These are phyloP conservation scores for Tricladium varicosporioides DNA, from an alignment of 2,329 filamentous ascomycete genomes.

Conservation along the genomic window DNA sequence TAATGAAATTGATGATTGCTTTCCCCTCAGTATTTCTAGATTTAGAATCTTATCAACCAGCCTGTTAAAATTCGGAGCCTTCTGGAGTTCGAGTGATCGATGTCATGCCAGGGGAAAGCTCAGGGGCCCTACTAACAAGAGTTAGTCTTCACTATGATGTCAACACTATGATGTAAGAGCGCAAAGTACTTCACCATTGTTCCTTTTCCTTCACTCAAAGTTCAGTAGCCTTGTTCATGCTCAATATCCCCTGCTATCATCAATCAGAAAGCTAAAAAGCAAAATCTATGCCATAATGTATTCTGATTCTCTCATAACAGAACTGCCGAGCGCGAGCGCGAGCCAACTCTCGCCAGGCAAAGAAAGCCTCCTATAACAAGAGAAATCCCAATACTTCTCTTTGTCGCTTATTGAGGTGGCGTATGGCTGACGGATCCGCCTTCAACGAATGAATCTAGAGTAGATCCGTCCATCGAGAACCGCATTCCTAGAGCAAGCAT, in stretches of 20 bases:
- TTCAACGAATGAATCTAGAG: slow-evolving; percentile 44
- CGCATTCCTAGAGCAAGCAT: slow-evolving; percentile 46
- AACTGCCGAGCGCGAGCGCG: too few relatives aligned
- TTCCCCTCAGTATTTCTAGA: not conserved
- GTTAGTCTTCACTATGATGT: slow-evolving; percentile 1
- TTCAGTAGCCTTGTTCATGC: too few relatives aligned
- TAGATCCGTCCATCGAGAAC: slow-evolving; percentile 40
- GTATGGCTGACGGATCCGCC: not conserved
- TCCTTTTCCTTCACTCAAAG: too few relatives aligned
- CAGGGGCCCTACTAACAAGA: not conserved
- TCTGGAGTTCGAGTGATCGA: not conserved
- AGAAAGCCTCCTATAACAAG: slow-evolving; percentile 32
- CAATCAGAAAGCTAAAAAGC: not conserved
- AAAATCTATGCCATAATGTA: not conserved
- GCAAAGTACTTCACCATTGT: not conserved
- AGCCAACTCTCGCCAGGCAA: slow-evolving; percentile 44
- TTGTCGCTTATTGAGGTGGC: not conserved
- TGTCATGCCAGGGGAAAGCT: not conserved
- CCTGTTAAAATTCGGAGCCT: too few relatives aligned
- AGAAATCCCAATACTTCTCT: slow-evolving; percentile 38
- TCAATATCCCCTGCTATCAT: too few relatives aligned
- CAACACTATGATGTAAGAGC: not conserved
- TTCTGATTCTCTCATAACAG: slow-evolving; percentile 38
- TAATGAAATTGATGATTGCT: slow-evolving; percentile 18
- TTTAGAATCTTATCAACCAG: not conserved